Conservation (phyloP, 2,329 filamentous ascomycete species). For the Colletotrichum sp. region DNA sequence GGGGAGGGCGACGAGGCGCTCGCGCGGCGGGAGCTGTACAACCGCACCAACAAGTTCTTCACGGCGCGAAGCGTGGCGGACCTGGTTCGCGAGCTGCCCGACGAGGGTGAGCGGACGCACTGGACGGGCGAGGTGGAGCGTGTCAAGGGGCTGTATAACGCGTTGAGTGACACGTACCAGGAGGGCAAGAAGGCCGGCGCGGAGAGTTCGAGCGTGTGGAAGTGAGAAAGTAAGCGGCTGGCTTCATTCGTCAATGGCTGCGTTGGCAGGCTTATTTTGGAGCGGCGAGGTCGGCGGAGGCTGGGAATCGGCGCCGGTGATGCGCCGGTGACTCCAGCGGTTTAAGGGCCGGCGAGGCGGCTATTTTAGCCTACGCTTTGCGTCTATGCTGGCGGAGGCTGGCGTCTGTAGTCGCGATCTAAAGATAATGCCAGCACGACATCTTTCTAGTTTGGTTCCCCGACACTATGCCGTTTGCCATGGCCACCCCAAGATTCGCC, state of each 20-base stretch:
- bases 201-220: slow-evolving; percentile 54
- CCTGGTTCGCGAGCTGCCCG: slow-evolving; percentile 40
- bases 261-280: neutral
- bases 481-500: neutral
- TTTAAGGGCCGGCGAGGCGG: neutral
- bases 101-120: slow-evolving; percentile 36
- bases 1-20: slow-evolving; percentile 43
- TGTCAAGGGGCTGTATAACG: slow-evolving; percentile 54
- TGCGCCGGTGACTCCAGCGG: neutral
- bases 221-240: slow-evolving; percentile 28
- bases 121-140: slow-evolving; percentile 48
- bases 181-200: slow-evolving; percentile 47
- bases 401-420: neutral
- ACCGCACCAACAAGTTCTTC: slow-evolving; percentile 63
- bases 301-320: slow-evolving; percentile 5
- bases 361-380: neutral
- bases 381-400: neutral
- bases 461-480: neutral
- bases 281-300: neutral
- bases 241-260: neutral
- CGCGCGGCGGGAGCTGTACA: slow-evolving; percentile 51
- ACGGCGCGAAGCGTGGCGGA: slow-evolving; percentile 46
- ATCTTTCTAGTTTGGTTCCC: neutral
- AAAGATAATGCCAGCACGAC: neutral
- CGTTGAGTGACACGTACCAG: slow-evolving; percentile 54